Percentiles rank a stretch among this genome's conserved stretches.
Conservation (phyloP, 2,329 filamentous ascomycete species). For the Uncinocarpus reesii region DNA sequence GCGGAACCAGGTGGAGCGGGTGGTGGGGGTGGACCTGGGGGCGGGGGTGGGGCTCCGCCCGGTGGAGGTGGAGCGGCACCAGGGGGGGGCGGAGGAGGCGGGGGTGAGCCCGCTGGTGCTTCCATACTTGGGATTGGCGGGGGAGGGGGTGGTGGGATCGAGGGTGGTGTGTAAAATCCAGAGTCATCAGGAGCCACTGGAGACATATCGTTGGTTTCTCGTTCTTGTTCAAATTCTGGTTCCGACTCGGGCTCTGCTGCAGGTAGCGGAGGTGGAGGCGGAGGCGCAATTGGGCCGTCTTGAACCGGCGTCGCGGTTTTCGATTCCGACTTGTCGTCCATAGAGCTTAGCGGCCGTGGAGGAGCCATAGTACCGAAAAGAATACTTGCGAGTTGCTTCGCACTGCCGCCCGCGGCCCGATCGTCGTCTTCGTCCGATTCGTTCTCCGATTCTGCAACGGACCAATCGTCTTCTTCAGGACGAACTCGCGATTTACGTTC, state of each 20-base stretch:
- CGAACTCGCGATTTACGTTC: constrained; percentile 44
- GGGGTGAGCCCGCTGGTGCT: constrained; percentile 23
- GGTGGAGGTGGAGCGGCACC: constrained; percentile 30
- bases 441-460: constrained; percentile 64
- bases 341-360: constrained; percentile 73
- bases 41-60: constrained; percentile 38
- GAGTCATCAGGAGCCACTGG: constrained; percentile 27
- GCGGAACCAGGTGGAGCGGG: constrained; percentile 18
- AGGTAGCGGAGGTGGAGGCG: constrained; percentile 41
- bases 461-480: constrained; percentile 65
- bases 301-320: constrained; percentile 39
- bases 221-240: constrained; percentile 20
- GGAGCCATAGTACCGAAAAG: constrained; percentile 96
- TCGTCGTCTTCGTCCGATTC: constrained; percentile 65
- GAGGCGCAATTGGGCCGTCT: constrained; percentile 29
- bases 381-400: constrained; percentile 86
- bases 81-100: constrained; percentile 29
- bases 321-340: constrained; percentile 51
- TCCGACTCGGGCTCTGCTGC: constrained; percentile 20
- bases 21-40: constrained; percentile 20
- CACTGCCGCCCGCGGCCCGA: constrained; percentile 66
- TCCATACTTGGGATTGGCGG: constrained; percentile 18
- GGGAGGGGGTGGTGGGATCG: constrained; percentile 26
- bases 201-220: constrained; percentile 30
- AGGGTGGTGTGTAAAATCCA: constrained; percentile 20